These are phyloP conservation scores for Pterocarpus santalinus DNA, from an alignment of 306 rosid genomes.

Conservation along the genomic window DNA sequence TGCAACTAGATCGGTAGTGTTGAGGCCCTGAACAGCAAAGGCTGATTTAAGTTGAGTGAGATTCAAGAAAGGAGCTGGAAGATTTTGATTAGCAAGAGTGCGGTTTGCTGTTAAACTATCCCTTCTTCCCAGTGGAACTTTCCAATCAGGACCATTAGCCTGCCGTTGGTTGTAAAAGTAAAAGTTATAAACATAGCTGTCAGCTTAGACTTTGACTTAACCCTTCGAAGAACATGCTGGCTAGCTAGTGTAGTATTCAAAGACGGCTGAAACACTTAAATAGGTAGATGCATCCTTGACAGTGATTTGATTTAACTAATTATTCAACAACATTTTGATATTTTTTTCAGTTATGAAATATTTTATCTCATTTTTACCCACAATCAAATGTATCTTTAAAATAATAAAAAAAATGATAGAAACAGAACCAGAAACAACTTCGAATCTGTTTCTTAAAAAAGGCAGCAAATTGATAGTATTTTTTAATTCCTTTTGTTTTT, in stretches of 20 bases:
- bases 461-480: too few relatives aligned
- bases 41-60: conserved; percentile 10
- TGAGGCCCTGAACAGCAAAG: conserved; percentile 50
- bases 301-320: background rate
- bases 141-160: conserved; percentile 62
- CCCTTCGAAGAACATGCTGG: too few relatives aligned
- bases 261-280: too few relatives aligned
- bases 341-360: background rate
- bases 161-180: background rate
- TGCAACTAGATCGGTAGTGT: conserved; percentile 61
- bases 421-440: too few relatives aligned
- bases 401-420: too few relatives aligned
- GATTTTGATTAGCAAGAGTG: conserved; percentile 32
- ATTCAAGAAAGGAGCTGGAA: conserved; percentile 46
- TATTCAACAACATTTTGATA: background rate
- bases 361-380: too few relatives aligned
- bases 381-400: too few relatives aligned
- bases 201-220: background rate
- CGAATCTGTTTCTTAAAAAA: too few relatives aligned
- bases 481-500: too few relatives aligned
- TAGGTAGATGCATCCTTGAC: too few relatives aligned
- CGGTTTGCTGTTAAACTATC: conserved; percentile 59
- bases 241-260: too few relatives aligned
- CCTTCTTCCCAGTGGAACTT: conserved; percentile 60
- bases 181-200: background rate